Evolutionary conservation across 108 stramenopile genomes (phyloP).

Genomic region (Fragilaria crotonensis): DNA sequence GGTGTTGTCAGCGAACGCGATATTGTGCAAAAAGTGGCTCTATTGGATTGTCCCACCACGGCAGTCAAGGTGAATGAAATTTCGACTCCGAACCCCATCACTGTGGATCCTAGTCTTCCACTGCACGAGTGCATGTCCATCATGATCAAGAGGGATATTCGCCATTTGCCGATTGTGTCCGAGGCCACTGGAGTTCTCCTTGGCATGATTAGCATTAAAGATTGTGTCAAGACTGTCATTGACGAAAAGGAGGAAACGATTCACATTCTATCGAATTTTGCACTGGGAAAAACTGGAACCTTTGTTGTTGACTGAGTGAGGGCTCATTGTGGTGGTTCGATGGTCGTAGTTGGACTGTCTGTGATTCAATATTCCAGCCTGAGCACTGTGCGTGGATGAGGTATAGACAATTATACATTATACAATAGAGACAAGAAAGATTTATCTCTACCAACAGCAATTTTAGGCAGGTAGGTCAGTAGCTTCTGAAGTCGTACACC

Average conservation of each 20-base stretch:
- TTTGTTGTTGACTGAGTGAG: slow-evolving; percentile 50
- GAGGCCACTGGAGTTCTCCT: slow-evolving; percentile 45
- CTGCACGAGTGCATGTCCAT: slow-evolving; percentile 87
- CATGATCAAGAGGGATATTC: slow-evolving; percentile 85
- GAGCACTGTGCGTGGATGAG: no score
- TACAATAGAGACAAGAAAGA: no score
- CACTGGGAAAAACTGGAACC: slow-evolving; percentile 75
- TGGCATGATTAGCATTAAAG: slow-evolving; percentile 83
- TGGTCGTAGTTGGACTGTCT: no score
- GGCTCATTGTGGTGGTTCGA: no score
- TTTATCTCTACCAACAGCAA: no score
- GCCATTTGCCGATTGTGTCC: slow-evolving; percentile 86
- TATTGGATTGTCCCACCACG: slow-evolving; percentile 66
- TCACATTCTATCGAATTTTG: slow-evolving; percentile 70
- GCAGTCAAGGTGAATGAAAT: slow-evolving; percentile 80
- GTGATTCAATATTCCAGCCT: no score
- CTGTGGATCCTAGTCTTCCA: slow-evolving; percentile 66
- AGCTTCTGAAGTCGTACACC: no score
- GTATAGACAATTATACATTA: no score
- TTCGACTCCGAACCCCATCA: slow-evolving; percentile 82
- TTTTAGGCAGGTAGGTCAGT: no score
- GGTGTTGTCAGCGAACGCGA: slow-evolving; percentile 90
- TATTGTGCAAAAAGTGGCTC: slow-evolving; percentile 84
- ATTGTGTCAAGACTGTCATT: slow-evolving; percentile 70
- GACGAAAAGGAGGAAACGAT: slow-evolving; percentile 75